A percentile compares a stretch with the other conserved stretches of the same genome.
Conservation (phyloP, 257 asterid species). For the Striga asiatica region DNA sequence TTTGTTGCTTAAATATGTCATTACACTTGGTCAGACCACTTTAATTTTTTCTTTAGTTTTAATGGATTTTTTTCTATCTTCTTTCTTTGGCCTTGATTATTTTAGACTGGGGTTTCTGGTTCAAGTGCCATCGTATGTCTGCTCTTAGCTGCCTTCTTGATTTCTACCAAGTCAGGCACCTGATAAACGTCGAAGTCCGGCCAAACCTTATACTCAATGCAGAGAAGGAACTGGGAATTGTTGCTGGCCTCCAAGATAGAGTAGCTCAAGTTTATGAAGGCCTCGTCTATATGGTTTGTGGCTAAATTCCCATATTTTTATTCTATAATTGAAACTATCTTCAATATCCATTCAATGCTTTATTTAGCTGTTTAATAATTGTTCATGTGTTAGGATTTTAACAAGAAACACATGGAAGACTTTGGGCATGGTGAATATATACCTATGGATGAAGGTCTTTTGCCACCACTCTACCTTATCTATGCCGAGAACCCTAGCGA, state of each 20-base stretch:
- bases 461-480: constrained; percentile 75
- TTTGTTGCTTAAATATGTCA: too few species aligned
- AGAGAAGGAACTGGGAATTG: constrained; percentile 92
- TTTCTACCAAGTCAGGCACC: constrained; percentile 70
- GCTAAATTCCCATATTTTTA: neutral
- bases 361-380: neutral
- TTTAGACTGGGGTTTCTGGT: constrained; percentile 96
- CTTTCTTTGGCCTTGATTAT: too few species aligned
- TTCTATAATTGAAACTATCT: neutral
- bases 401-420: constrained; percentile 68
- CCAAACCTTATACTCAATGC: constrained; percentile 63
- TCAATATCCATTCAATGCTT: neutral
- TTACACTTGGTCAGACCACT: too few species aligned
- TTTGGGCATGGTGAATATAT: constrained; percentile 68
- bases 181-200: constrained; percentile 69
- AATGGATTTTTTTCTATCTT: too few species aligned
- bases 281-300: constrained; percentile 73
- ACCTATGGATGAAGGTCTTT: constrained; percentile 61
- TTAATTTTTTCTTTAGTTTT: too few species aligned
- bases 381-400: constrained; percentile 45
- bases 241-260: constrained; percentile 96
- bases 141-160: constrained; percentile 94
- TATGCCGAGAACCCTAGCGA: constrained; percentile 91
- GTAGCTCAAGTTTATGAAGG: constrained; percentile 98
- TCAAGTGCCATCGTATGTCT: constrained; percentile 93